Base-by-base conservation (phyloP, 352 stramenopile species). In the Detonula confervacea region DNA sequence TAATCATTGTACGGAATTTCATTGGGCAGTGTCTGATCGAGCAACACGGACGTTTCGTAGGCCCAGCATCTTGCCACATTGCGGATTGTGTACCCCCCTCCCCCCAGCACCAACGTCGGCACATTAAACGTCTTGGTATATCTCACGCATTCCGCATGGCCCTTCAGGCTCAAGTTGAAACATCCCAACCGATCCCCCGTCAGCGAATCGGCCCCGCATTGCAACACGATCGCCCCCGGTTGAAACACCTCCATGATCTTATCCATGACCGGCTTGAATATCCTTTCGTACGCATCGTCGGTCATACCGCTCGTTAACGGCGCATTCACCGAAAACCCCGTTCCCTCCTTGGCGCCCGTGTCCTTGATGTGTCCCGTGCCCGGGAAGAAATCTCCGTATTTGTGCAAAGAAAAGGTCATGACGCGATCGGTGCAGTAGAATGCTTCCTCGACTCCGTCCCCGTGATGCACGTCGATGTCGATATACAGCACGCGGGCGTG, bases 1-100 rank as follows among this genome's bases (percentile, higher is more conserved):
- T 99, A 99, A 85, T 99, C 96, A 90, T 99, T 99, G 91, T 98
- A 98, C 2, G 98, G 98, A 85, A 99, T 98, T 3, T 98, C 95
- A 69, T 99, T 96, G 0, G 82, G 69, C 51, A 97, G 82, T 14
- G 88, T 62, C 47, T 86, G 75, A 37, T 92, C 91, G 20, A 97
- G 79, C 8, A 98, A 80, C 24, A 99, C 96, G 0, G 95, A 94
- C 4, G 97, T 99, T 83, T 99, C 97, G 81, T 98, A 99, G 0
- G 96, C 95, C 97, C 97, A 99, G 42, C 95, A 98, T 33, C 97
- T 85, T 14, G 94, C 87, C 8, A 97, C 95, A 80, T 98, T 98
- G 4, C 95, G 84, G 62, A 97, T 95, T 1, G 95, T 97, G 77
- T 98, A 98, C 20, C 94, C 94, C 49, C 94, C 94, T 22, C 94